Evolutionary conservation across 441 rosid genomes (phyloP), one percentile per base, ranked within the genome.

Genomic region (Metrosideros polymorpha): DNA sequence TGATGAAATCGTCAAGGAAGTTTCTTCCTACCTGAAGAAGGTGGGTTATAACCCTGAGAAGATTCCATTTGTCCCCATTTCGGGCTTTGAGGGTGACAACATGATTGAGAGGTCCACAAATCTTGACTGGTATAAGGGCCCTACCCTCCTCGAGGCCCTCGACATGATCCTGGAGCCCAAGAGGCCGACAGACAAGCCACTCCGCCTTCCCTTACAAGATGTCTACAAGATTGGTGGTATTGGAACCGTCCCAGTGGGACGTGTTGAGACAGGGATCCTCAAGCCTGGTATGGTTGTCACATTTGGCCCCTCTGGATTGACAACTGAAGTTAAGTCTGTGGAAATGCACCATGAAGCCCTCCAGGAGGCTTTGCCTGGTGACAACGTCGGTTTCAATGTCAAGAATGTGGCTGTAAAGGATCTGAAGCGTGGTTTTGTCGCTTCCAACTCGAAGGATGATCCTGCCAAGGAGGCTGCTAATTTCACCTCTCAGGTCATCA

Each of bases 81-180:
- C 79, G n/a, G 79, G 79, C 49, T 71, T 71, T 83, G 84, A 83
- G 84, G 84, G 84, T 51, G 84, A 83, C 61, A 83, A 83, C 84
- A 83, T 83, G 84, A 83, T 83, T 27, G 84, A 83, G 39, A 52
- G 84, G 45, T 83, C 84, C 29, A 83, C 84, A 52, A 83, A 83
- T 61, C 84, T 83, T 17, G 84, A 83, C 84, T 83, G 84, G 84
- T 83, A 83, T 39, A 83, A 83, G 57, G 84, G 84, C 29, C 84
- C 84, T 52, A 83, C 84, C n/a, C 59, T 83, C 29, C 84, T 83
- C 0, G 84, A 83, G 6, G 84, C 84, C 84, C 84, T 83, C 22
- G 84, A 83, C 84, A 59, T 42, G 42, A 50, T 83, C 84, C 84
- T 10, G 59, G 84, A 83, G 84, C 84, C 84, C 43, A 83, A 83